These are phyloP conservation scores for Hygrophila difformis DNA, from an alignment of 257 asterid genomes.

Conservation along the genomic window DNA sequence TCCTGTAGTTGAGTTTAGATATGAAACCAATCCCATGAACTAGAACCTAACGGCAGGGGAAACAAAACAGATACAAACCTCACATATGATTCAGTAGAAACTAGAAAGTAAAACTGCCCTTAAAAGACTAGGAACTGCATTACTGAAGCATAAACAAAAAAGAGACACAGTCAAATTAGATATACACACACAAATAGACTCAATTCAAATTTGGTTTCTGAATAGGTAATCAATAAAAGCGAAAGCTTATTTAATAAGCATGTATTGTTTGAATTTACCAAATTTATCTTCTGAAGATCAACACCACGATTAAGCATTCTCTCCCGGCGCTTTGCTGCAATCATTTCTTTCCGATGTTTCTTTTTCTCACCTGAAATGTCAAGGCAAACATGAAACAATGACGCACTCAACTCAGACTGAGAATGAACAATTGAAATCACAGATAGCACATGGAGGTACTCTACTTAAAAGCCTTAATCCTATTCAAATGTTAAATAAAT, in stretches of 20 bases:
- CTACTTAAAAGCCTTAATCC: not conserved
- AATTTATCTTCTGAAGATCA: conserved; percentile 79
- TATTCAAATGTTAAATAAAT: conserved; percentile 2
- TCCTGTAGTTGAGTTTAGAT: conserved; percentile 6
- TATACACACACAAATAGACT: no score
- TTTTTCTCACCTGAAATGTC: conserved; percentile 68
- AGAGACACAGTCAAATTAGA: no score
- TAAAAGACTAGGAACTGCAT: not conserved
- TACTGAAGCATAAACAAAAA: no score
- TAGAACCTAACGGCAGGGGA: conserved; percentile 11
- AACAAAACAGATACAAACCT: conserved; percentile 3
- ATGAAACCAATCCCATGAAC: not conserved
- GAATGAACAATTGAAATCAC: conserved; percentile 3
- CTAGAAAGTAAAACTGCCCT: not conserved
- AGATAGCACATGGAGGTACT: conserved; percentile 1
- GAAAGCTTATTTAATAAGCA: not conserved
- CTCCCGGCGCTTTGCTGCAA: conserved; percentile 74
- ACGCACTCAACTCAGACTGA: conserved; percentile 17
- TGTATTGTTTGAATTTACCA: conserved; percentile 33
- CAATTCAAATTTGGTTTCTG: no score
- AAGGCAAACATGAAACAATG: conserved; percentile 11
- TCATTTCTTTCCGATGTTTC: conserved; percentile 76
- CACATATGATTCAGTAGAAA: not conserved
- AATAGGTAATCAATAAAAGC: conserved; percentile 1
- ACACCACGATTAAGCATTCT: conserved; percentile 82